These are phyloP conservation scores for Coemansia umbellata DNA, from an alignment of 192 early-diverging fungal genomes.

Conservation along the genomic window DNA sequence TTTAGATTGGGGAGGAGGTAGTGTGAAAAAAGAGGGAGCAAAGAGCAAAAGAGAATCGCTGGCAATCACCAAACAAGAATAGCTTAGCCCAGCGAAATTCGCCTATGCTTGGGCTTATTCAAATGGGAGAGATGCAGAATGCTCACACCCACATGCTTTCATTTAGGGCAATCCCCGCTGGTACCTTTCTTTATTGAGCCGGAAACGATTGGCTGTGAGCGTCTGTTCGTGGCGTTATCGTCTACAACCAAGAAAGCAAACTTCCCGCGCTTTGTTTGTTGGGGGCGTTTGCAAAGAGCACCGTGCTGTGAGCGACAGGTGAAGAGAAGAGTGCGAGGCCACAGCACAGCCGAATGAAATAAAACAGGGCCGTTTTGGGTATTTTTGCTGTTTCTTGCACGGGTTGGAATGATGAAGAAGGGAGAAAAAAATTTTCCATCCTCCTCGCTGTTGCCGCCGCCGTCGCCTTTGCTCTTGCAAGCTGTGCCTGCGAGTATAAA, in stretches of 20 bases:
- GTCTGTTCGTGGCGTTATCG: constrained; percentile 21
- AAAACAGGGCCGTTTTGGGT: no score
- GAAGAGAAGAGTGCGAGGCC: background rate
- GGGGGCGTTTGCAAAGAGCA: background rate
- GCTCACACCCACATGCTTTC: constrained; percentile 15
- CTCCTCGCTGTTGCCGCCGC: background rate
- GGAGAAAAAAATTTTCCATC: background rate
- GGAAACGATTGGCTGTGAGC: constrained; percentile 12
- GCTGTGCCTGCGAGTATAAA: no score
- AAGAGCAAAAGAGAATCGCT: no score
- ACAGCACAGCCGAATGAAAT: no score
- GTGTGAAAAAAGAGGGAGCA: no score
- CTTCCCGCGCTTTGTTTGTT: constrained; percentile 3
- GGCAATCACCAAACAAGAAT: no score
- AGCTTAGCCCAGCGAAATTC: no score
- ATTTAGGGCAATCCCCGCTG: constrained; percentile 12
- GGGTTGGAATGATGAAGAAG: background rate
- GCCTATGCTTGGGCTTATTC: no score
- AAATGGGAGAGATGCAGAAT: background rate
- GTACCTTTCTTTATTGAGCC: constrained; percentile 7
- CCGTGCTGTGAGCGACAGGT: background rate
- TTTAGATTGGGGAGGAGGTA: no score
- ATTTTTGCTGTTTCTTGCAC: background rate
- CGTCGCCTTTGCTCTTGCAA: no score
- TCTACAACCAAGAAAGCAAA: background rate